phyloP scores from a whole-genome alignment of 176 grass and related monocot species.

The Neostapfia colusana region DNA sequence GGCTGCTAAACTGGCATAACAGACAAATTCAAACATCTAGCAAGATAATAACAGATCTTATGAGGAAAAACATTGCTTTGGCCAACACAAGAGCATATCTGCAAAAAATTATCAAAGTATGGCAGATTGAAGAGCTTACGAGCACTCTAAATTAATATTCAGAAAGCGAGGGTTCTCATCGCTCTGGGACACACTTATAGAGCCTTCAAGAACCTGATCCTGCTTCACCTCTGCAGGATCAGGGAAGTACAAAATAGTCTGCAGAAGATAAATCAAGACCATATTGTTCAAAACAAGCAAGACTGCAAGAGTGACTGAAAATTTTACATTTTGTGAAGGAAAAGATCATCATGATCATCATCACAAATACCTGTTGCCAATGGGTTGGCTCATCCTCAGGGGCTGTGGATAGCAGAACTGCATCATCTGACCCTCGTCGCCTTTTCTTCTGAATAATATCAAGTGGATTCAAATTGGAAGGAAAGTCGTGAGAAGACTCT shows the following conservation, averaged over 20 bases:
- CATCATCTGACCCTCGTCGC: slow-evolving; percentile 38
- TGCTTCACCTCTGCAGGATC: slow-evolving; percentile 86
- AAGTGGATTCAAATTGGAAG: slow-evolving; percentile 44
- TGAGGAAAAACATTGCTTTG: not conserved
- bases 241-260: slow-evolving; percentile 86
- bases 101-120: slow-evolving; percentile 20
- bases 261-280: slow-evolving; percentile 42
- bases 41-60: not conserved
- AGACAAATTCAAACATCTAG: not conserved
- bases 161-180: slow-evolving; percentile 81
- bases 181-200: slow-evolving; percentile 65
- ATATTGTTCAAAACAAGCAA: slow-evolving; percentile 14
- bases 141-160: slow-evolving; percentile 85
- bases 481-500: slow-evolving; percentile 38
- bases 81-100: not conserved
- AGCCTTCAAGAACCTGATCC: slow-evolving; percentile 86
- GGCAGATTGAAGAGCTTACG: slow-evolving; percentile 49
- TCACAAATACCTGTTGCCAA: slow-evolving; percentile 77
- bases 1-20: not conserved
- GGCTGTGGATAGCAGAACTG: slow-evolving; percentile 77
- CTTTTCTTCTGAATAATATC: slow-evolving; percentile 65
- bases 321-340: slow-evolving; percentile 10
- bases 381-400: slow-evolving; percentile 87
- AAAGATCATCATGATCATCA: not conserved
- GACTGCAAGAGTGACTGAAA: not conserved